These are phyloP conservation scores for Pleurotus sapidus DNA, from an alignment of 768 basidiomycete species.

Conservation along the genomic window DNA sequence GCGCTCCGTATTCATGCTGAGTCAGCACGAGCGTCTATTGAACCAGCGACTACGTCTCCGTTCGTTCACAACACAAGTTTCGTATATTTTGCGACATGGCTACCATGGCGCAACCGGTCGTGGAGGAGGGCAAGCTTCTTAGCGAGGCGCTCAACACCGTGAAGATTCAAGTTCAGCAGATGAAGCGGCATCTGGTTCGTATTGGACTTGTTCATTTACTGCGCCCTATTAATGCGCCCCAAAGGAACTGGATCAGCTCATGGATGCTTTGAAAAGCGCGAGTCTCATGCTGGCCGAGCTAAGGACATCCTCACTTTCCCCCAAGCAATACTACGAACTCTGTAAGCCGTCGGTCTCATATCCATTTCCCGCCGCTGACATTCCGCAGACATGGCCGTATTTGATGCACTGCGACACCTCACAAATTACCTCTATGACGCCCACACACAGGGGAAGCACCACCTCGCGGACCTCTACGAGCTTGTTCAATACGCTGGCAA, in stretches of 20 bases:
- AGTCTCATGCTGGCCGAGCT: constrained; percentile 97
- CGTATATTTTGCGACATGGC: no score
- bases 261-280: constrained; percentile 97
- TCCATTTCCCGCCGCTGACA: not conserved
- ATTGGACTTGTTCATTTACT: not conserved
- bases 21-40: no score
- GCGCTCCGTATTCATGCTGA: no score
- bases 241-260: constrained; percentile 93
- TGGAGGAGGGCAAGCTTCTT: constrained; percentile 81
- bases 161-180: constrained; percentile 90
- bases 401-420: constrained; percentile 92
- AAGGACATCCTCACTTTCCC: constrained; percentile 87
- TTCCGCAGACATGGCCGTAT: constrained; percentile 90
- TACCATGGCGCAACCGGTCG: constrained; percentile 40
- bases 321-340: constrained; percentile 98
- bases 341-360: constrained; percentile 49
- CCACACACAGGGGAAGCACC: constrained; percentile 87
- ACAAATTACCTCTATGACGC: constrained; percentile 97
- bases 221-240: not conserved
- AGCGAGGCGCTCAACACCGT: constrained; percentile 84
- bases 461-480: constrained; percentile 97
- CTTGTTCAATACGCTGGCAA: constrained; percentile 99
- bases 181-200: constrained; percentile 89
- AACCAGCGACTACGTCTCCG: no score
- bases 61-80: no score